Evolutionary conservation across 2,329 filamentous ascomycete species (phyloP).

Genomic region (Penicillium griseofulvum): DNA sequence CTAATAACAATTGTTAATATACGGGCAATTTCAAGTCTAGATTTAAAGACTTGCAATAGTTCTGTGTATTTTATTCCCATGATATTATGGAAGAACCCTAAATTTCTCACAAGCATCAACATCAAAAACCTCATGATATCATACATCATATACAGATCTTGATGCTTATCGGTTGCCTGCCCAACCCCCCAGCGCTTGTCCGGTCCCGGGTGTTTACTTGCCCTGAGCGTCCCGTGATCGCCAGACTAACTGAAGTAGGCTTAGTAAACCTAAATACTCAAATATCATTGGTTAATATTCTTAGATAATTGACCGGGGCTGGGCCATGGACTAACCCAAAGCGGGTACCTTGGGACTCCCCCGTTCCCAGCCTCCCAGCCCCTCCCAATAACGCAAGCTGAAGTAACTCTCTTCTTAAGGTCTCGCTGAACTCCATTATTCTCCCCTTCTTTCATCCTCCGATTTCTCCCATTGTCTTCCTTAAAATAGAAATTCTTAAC

Average conservation of each 20-base stretch:
- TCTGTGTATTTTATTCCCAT: background rate
- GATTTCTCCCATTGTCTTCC: constrained; percentile 1
- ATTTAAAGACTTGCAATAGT: background rate
- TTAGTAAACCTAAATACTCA: background rate
- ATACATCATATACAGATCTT: background rate
- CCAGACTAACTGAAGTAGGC: constrained; percentile 11
- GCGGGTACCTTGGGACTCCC: constrained; percentile 12
- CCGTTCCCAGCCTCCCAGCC: constrained; percentile 29
- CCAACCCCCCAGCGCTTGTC: constrained; percentile 16
- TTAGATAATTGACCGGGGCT: constrained; percentile 20
- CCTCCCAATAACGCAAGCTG: constrained; percentile 11
- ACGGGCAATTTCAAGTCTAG: background rate
- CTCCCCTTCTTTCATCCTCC: constrained; percentile 11
- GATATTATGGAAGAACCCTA: background rate
- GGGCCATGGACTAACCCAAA: constrained; percentile 11
- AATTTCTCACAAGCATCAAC: background rate
- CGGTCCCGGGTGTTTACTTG: constrained; percentile 25
- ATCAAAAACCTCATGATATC: background rate
- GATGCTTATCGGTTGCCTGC: constrained; percentile 24
- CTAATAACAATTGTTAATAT: background rate
- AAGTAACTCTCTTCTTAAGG: constrained; percentile 20
- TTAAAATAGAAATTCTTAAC: background rate
- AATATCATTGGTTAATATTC: constrained; percentile 12
- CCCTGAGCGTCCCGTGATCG: constrained; percentile 23
- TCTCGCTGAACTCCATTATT: constrained; percentile 16